Base-by-base conservation (phyloP, 495 filamentous ascomycete genomes). In the Hyaloscypha bicolor region DNA sequence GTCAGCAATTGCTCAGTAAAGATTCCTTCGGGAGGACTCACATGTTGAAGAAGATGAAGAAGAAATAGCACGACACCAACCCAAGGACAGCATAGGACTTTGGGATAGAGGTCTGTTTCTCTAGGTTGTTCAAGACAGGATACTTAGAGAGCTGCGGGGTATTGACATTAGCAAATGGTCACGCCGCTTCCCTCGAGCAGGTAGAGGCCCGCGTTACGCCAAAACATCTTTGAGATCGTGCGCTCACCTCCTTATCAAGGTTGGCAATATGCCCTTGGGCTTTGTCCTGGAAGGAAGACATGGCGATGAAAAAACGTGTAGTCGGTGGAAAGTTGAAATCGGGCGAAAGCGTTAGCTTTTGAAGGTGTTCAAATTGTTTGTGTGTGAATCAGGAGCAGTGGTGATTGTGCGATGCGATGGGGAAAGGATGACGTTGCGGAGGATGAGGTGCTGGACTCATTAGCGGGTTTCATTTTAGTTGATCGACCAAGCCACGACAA, bases 1-100 rank as follows among this genome's bases (percentile, higher is more conserved):
- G 16, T 48, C 11, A 48, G 42, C 6, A 48, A 48, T 48, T 48
- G 42, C 16, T 48, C 9, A 14, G 16, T 14, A 48, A 48, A 3
- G 42, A 4, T 19, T 48, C 0, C 9, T 48, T 19, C 0, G 16
- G 42, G 25, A 25, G 4, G 16, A 48, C 42, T 48, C 16, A 48
- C 42, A 97, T 94, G 86, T 99, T 99, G 86, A 99, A 96, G 85
- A 98, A 90, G 80, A 98, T 91, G 21, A 99, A 87, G 87, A 97
- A 97, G 85, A 97, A 93, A 86, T 99, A 99, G 72, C 96, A 83
- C 58, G 88, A 89, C 57, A 79, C 85, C 35, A 97, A 78, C 71
- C 95, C 95, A 58, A 97, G 90, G 80, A 97, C 86, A 70, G 88
- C 92, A 75, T 99, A 98, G 77, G 94, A 93, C 85, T 99, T 99